phyloP scores from a whole-genome alignment of 495 filamentous ascomycete species.

The Hypoxylon crocopeplum region DNA sequence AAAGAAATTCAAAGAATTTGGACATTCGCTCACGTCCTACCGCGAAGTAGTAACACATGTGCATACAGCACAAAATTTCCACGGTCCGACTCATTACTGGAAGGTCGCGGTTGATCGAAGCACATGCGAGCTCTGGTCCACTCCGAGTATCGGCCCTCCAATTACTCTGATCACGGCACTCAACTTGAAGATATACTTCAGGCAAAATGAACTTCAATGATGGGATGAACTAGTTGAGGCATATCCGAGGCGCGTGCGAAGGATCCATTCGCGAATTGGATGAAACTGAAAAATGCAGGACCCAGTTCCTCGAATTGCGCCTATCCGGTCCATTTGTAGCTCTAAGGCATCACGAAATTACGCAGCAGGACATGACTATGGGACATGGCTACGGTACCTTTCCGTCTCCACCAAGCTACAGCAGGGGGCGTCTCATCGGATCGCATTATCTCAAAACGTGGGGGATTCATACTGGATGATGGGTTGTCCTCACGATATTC shows the following conservation, averaged over 20 bases:
- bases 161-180: conserved; percentile 19
- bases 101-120: conserved; percentile 15
- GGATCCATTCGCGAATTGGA: conserved; percentile 21
- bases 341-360: conserved; percentile 11
- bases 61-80: conserved; percentile 13
- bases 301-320: conserved; percentile 9
- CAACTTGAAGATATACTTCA: conserved; percentile 15
- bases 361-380: conserved; percentile 11
- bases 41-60: conserved; percentile 16
- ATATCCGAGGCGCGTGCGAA: conserved; percentile 10
- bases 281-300: conserved; percentile 22
- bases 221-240: conserved; percentile 19
- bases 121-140: conserved; percentile 1
- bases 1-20: conserved; percentile 16
- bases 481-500: conserved; percentile 28
- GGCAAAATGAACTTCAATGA: conserved; percentile 13
- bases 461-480: conserved; percentile 45
- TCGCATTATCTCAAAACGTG: conserved; percentile 44
- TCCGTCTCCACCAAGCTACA: conserved; percentile 25
- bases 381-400: conserved; percentile 12
- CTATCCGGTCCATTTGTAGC: conserved; percentile 6
- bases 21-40: conserved; percentile 10
- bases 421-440: conserved; percentile 24
- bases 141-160: conserved; percentile 30
- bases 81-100: conserved; percentile 24